phyloP scores from a whole-genome alignment of 2,329 filamentous ascomycete species.

The Penicillium nordicum region DNA sequence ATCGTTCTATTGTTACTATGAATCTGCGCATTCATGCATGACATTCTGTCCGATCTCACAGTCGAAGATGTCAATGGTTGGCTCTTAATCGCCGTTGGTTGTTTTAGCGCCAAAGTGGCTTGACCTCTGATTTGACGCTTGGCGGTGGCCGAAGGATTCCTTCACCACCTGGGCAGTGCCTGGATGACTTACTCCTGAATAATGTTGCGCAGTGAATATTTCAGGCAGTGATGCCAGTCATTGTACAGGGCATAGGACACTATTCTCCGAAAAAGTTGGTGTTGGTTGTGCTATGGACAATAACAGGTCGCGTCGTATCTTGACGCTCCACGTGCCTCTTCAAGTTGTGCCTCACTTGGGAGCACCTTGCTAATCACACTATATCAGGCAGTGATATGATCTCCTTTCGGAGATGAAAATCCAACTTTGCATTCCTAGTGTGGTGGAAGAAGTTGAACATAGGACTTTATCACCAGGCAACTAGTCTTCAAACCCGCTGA shows the following conservation, averaged over 20 bases:
- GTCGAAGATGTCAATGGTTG: slow-evolving; percentile 7
- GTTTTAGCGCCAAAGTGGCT: slow-evolving; percentile 2
- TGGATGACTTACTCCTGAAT: neutral
- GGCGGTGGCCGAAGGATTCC: slow-evolving; percentile 2
- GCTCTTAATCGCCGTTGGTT: slow-evolving; percentile 8
- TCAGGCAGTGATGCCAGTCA: neutral
- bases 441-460: neutral
- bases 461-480: neutral
- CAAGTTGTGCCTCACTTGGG: neutral
- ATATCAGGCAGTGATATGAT: neutral
- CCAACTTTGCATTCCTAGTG: neutral
- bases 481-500: neutral
- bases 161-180: neutral
- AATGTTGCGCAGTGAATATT: slow-evolving; percentile 1
- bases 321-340: neutral
- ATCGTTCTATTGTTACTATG: neutral
- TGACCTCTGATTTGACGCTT: slow-evolving; percentile 12
- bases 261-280: neutral
- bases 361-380: neutral
- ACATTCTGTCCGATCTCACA: neutral
- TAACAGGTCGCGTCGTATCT: neutral
- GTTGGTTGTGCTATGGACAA: neutral
- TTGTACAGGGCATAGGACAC: neutral
- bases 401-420: neutral
- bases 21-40: neutral